These are phyloP conservation scores for Trypanosomatidae sp. DNA, from an alignment of 208 protist genomes.

Conservation along the genomic window DNA sequence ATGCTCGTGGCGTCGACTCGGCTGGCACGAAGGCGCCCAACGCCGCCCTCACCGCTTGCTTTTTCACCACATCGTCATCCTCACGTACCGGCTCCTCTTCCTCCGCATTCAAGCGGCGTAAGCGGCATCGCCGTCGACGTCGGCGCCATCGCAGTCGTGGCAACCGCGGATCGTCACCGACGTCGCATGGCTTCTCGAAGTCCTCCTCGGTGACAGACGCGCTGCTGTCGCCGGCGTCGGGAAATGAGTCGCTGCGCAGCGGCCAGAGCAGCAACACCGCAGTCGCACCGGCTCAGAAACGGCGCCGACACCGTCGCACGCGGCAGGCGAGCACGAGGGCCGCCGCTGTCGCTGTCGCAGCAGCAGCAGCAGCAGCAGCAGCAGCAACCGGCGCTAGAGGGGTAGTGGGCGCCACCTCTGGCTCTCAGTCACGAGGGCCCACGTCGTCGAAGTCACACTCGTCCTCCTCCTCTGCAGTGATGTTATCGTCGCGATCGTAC, in stretches of 20 bases:
- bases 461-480: not conserved
- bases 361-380: not conserved
- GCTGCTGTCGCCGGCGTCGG: not conserved
- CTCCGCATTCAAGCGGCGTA: not conserved
- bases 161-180: not conserved
- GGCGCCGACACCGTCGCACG: not conserved
- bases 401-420: not conserved
- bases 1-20: not conserved
- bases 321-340: not conserved
- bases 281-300: not conserved
- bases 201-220: not conserved
- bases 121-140: constrained; percentile 3
- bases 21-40: not conserved
- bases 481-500: not conserved
- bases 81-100: not conserved
- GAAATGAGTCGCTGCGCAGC: constrained; percentile 4
- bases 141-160: not conserved
- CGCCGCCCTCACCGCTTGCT: not conserved
- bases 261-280: not conserved
- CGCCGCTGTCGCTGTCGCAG: not conserved
- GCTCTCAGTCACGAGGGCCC: not conserved
- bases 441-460: not conserved
- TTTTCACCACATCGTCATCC: not conserved
- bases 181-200: not conserved
- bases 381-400: not conserved